These are phyloP conservation scores for Eimeria tenella DNA, from an alignment of 169 alveolate genomes.

Conservation along the genomic window DNA sequence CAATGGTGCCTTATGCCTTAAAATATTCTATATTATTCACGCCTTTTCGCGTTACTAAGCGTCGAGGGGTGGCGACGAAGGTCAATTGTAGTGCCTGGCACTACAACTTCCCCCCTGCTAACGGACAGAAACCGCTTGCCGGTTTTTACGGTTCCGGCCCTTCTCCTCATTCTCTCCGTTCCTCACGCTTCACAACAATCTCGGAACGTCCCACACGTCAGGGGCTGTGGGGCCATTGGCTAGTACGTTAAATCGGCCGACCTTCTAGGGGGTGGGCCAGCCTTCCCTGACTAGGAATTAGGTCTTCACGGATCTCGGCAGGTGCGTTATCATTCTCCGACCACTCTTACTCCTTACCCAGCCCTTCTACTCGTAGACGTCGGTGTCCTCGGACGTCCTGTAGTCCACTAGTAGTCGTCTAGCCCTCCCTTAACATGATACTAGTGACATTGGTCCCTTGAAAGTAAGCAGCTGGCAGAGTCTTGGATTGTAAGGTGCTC, in stretches of 20 bases:
- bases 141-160: background rate
- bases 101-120: background rate
- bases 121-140: background rate
- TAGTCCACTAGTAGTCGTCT: too few relatives aligned
- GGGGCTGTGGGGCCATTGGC: slow-evolving; percentile 2
- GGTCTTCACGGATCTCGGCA: background rate
- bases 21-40: too few relatives aligned
- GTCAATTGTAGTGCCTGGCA: background rate
- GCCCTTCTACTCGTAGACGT: background rate
- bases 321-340: background rate
- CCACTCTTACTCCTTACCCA: background rate
- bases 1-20: too few relatives aligned
- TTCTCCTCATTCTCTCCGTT: slow-evolving; percentile 3
- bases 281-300: background rate
- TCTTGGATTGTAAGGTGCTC: too few relatives aligned
- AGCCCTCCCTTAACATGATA: too few relatives aligned
- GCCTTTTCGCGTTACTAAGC: too few relatives aligned
- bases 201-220: slow-evolving; percentile 3
- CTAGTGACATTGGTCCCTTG: too few relatives aligned
- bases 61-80: too few relatives aligned
- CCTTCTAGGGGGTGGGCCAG: slow-evolving; percentile 1
- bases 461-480: too few relatives aligned
- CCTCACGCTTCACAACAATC: background rate
- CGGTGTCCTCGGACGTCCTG: slow-evolving; percentile 5
- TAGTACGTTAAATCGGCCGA: background rate